Percentiles rank a stretch among this genome's conserved stretches.
Conservation (phyloP, 768 basidiomycete species). For the Serendipita vermifera region DNA sequence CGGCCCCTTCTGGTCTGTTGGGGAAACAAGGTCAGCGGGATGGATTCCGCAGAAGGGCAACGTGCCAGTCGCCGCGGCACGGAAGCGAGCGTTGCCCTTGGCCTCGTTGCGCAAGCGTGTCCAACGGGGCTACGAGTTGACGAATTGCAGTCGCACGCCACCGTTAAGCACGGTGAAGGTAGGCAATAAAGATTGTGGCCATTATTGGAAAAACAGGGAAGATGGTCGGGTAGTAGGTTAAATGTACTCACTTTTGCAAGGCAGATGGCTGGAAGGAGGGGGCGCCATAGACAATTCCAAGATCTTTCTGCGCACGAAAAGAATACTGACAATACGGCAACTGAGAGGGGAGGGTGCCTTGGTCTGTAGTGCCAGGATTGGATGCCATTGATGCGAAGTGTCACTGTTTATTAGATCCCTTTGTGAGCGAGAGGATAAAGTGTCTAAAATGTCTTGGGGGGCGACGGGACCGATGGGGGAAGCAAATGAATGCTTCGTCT, state of each 20-base stretch:
- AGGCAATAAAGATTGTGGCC: no score
- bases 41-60: neutral
- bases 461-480: slow-evolving; percentile 18
- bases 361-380: slow-evolving; percentile 47
- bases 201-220: no score
- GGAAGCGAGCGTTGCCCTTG: no score
- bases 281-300: slow-evolving; percentile 72
- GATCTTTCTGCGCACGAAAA: slow-evolving; percentile 71
- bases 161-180: no score
- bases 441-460: slow-evolving; percentile 78
- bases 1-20: slow-evolving; percentile 51
- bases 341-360: neutral
- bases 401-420: slow-evolving; percentile 13
- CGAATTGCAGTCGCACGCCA: no score
- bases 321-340: neutral
- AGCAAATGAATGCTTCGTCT: slow-evolving; percentile 21
- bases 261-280: slow-evolving; percentile 48
- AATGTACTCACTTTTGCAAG: slow-evolving; percentile 39
- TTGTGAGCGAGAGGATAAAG: slow-evolving; percentile 24
- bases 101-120: neutral
- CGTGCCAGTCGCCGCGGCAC: no score
- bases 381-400: slow-evolving; percentile 14
- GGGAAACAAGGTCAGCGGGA: slow-evolving; percentile 19
- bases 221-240: slow-evolving; percentile 12
- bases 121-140: no score